A percentile compares a stretch with the other conserved stretches of the same genome.
phyloP scores from a whole-genome alignment of 2,329 filamentous ascomycete genomes.

The Pseudocercospora crystallina region DNA sequence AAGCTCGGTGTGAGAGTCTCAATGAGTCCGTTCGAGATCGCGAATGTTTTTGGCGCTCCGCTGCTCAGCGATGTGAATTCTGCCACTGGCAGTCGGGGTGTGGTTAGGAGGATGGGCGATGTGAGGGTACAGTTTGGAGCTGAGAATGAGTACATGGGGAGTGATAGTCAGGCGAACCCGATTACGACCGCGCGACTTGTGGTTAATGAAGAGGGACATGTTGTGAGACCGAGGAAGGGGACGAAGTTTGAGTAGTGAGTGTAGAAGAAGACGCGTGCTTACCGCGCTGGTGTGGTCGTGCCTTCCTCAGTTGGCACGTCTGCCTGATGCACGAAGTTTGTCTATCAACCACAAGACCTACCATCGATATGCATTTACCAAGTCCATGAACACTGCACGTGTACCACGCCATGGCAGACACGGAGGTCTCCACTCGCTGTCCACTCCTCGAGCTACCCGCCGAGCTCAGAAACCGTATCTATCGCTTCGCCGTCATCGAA shows the following conservation, averaged over 20 bases:
- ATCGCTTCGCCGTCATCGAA: conserved; percentile 2
- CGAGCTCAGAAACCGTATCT: conserved; percentile 22
- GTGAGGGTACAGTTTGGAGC: neutral
- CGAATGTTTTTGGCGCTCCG: neutral
- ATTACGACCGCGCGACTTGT: neutral
- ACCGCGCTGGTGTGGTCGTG: too few species aligned
- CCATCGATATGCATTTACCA: too few species aligned
- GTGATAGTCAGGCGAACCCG: neutral
- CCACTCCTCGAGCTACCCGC: conserved; percentile 7
- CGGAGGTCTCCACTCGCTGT: too few species aligned
- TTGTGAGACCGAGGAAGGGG: neutral
- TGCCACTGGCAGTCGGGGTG: neutral
- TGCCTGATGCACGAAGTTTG: too few species aligned
- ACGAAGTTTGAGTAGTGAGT: neutral
- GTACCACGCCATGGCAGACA: too few species aligned
- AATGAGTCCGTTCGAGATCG: neutral
- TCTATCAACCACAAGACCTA: too few species aligned
- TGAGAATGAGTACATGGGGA: neutral
- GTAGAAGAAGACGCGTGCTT: too few species aligned
- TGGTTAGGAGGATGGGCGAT: neutral
- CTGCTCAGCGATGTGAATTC: neutral
- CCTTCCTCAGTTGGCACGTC: too few species aligned
- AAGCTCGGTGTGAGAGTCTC: conserved; percentile 1
- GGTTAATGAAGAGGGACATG: neutral
- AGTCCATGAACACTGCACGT: too few species aligned